These are phyloP conservation scores for Epichloe typhina DNA, from an alignment of 2,329 filamentous ascomycete species.

Conservation along the genomic window DNA sequence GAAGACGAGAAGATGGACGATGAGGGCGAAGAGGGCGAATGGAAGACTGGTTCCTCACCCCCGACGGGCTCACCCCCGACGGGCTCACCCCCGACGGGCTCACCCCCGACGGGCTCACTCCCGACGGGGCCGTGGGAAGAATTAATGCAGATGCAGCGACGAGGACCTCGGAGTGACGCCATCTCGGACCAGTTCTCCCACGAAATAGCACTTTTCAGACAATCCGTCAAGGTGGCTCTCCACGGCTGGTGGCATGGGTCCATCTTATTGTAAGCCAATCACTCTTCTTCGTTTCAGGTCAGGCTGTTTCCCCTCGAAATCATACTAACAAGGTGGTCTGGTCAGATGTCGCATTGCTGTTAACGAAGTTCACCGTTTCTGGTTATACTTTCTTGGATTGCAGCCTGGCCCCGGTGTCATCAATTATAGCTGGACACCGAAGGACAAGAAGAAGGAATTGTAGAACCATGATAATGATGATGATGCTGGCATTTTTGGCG, in stretches of 20 bases:
- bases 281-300: not conserved
- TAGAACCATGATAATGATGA: not conserved
- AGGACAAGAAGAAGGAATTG: slow-evolving; percentile 4
- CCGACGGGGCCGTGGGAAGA: not conserved
- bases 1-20: slow-evolving; percentile 28
- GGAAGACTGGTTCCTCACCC: not conserved
- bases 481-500: not conserved
- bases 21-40: slow-evolving; percentile 17
- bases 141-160: slow-evolving; percentile 15
- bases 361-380: not conserved
- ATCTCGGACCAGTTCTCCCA: slow-evolving; percentile 44
- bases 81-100: not conserved
- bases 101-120: not conserved
- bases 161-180: slow-evolving; percentile 14
- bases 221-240: slow-evolving; percentile 53
- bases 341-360: slow-evolving; percentile 2
- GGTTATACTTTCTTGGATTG: slow-evolving; percentile 7
- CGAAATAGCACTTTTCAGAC: slow-evolving; percentile 52
- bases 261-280: slow-evolving; percentile 49
- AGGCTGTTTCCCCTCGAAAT: not conserved
- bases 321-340: not conserved
- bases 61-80: not conserved
- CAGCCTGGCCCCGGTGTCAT: slow-evolving; percentile 4
- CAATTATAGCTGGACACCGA: slow-evolving; percentile 5
- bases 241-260: slow-evolving; percentile 59